phyloP scores from a whole-genome alignment of 1,139 yeast species.

The Nakaseomyces bracarensis region DNA sequence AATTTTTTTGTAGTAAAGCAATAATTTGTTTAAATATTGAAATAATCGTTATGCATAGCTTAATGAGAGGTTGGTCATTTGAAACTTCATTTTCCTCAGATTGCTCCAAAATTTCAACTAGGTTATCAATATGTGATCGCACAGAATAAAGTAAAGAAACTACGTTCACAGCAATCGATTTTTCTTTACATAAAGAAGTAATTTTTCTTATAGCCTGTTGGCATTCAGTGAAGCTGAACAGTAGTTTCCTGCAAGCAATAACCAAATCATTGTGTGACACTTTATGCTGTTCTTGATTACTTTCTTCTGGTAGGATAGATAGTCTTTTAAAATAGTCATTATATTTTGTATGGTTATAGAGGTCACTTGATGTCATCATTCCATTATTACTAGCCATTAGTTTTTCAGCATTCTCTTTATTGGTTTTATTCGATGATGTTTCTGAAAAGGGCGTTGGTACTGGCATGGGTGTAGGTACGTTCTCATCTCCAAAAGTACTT shows the following conservation, averaged over 20 bases:
- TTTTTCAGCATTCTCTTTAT: not conserved
- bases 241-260: conserved; percentile 47
- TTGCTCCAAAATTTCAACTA: conserved; percentile 53
- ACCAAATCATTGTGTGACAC: conserved; percentile 35
- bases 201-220: conserved; percentile 62
- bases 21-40: conserved; percentile 45
- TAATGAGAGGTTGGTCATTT: conserved; percentile 33
- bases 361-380: conserved; percentile 13
- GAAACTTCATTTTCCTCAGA: conserved; percentile 36
- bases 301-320: conserved; percentile 56
- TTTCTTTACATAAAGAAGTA: conserved; percentile 59
- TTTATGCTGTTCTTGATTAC: conserved; percentile 14
- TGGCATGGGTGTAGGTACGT: not conserved
- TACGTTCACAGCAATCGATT: conserved; percentile 51
- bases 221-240: conserved; percentile 59
- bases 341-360: conserved; percentile 36
- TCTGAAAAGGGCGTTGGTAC: conserved; percentile 4
- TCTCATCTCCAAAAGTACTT: conserved; percentile 31
- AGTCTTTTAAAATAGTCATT: conserved; percentile 66
- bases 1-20: conserved; percentile 41
- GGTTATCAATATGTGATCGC: conserved; percentile 48
- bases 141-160: conserved; percentile 49
- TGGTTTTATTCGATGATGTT: conserved; percentile 4
- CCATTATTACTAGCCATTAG: conserved; percentile 4
- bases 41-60: conserved; percentile 34